These are phyloP conservation scores for Eucalyptus cloeziana DNA, from an alignment of 345 rosid genomes.

Conservation along the genomic window DNA sequence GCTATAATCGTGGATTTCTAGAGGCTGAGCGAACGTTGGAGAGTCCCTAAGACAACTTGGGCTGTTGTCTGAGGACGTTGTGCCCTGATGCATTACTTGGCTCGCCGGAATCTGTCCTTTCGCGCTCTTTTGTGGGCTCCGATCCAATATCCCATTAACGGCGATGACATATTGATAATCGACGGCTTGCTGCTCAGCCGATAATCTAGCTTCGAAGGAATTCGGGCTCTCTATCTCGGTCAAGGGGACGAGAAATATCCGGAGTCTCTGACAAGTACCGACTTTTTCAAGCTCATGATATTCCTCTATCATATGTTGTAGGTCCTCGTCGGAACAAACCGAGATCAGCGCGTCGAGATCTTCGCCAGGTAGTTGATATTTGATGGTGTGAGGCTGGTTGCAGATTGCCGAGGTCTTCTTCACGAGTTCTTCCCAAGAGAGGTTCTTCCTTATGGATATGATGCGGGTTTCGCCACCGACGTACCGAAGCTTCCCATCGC, in stretches of 20 bases:
- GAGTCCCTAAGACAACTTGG: constrained; percentile 30
- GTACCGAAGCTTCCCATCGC: constrained; percentile 78
- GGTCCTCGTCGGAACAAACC: constrained; percentile 79
- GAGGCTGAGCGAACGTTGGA: constrained; percentile 24
- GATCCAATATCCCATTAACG: constrained; percentile 52
- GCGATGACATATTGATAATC: constrained; percentile 61
- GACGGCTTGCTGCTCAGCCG: constrained; percentile 22
- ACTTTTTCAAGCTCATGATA: constrained; percentile 49
- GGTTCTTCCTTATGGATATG: constrained; percentile 41
- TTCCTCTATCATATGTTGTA: constrained; percentile 75
- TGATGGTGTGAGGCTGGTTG: constrained; percentile 62
- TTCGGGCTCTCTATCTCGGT: constrained; percentile 40
- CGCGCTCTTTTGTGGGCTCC: constrained; percentile 33
- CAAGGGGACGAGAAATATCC: constrained; percentile 61
- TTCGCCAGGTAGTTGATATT: constrained; percentile 90
- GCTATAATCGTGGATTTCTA: constrained; percentile 34
- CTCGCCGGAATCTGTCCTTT: not conserved
- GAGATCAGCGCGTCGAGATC: constrained; percentile 88
- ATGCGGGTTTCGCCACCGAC: constrained; percentile 90
- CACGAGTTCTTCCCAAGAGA: constrained; percentile 48
- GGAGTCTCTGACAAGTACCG: constrained; percentile 56
- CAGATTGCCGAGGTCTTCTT: constrained; percentile 56
- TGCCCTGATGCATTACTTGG: not conserved
- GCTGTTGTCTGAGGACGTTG: constrained; percentile 36
- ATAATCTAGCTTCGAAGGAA: constrained; percentile 30